Evolutionary conservation across 441 rosid species (phyloP).

Genomic region (Euphorbia celastroides): DNA sequence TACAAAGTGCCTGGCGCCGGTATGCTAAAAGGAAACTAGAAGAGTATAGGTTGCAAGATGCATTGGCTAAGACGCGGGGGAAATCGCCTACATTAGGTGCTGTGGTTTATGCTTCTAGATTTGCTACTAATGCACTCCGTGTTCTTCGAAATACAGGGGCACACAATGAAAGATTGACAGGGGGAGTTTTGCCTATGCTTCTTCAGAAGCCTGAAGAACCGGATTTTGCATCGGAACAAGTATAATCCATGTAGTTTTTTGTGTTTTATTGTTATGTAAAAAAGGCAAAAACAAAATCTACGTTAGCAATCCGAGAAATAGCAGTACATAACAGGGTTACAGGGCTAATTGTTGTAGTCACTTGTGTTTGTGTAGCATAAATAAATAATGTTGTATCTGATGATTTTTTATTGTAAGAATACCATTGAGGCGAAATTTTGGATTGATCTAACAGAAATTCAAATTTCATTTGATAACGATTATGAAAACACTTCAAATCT

Average conservation of each 20-base stretch:
- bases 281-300: conserved; percentile 2
- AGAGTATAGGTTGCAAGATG: conserved; percentile 65
- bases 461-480: too few species aligned
- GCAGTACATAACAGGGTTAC: too few species aligned
- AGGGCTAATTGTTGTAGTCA: too few species aligned
- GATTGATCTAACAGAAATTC: too few species aligned
- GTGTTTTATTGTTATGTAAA: conserved; percentile 6
- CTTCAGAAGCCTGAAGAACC: conserved; percentile 85
- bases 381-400: too few species aligned
- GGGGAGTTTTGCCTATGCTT: conserved; percentile 50
- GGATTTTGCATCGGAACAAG: conserved; percentile 56
- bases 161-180: conserved; percentile 43
- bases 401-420: too few species aligned
- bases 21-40: conserved; percentile 20
- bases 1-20: conserved; percentile 18
- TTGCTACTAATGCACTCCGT: conserved; percentile 38
- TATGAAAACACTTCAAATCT: too few species aligned
- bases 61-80: conserved; percentile 53
- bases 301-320: neutral
- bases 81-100: conserved; percentile 73
- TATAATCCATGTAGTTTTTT: conserved; percentile 12
- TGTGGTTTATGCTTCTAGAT: conserved; percentile 66
- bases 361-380: too few species aligned
- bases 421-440: too few species aligned
- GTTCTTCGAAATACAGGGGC: conserved; percentile 34